Evolutionary conservation across 805 yeast genomes (phyloP).

Genomic region (Candida schatavii): DNA sequence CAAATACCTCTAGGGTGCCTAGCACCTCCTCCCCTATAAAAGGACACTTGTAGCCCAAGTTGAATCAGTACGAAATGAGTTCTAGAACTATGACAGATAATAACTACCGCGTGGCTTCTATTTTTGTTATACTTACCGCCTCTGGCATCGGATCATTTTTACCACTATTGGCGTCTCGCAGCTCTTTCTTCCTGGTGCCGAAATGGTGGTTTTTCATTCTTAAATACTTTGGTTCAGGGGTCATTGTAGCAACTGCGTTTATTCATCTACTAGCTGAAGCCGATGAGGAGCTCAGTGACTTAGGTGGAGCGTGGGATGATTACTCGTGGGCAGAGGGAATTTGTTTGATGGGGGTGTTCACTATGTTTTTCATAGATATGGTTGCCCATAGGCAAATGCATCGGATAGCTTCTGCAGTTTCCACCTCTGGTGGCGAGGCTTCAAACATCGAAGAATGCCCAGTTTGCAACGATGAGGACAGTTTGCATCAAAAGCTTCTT

Average conservation of each 20-base stretch:
- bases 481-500: too few species aligned
- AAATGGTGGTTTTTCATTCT: slow-evolving; percentile 24
- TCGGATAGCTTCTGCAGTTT: background rate
- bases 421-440: background rate
- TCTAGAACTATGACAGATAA: background rate
- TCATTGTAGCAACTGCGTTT: slow-evolving; percentile 35
- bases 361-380: slow-evolving; percentile 29
- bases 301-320: slow-evolving; percentile 23
- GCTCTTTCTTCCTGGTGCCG: slow-evolving; percentile 21
- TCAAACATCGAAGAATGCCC: background rate
- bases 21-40: too few species aligned
- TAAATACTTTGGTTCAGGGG: slow-evolving; percentile 33
- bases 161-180: slow-evolving; percentile 24
- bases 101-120: slow-evolving; percentile 26
- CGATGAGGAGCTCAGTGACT: slow-evolving; percentile 18
- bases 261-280: slow-evolving; percentile 35
- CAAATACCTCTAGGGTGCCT: too few species aligned
- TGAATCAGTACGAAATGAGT: background rate
- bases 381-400: slow-evolving; percentile 18
- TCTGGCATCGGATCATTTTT: slow-evolving; percentile 30
- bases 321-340: slow-evolving; percentile 34
- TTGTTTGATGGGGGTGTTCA: slow-evolving; percentile 28
- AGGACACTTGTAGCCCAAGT: too few species aligned
- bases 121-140: slow-evolving; percentile 27
- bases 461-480: background rate